Base-by-base conservation (phyloP, 1,139 yeast genomes). In the Yarrowia galli region DNA sequence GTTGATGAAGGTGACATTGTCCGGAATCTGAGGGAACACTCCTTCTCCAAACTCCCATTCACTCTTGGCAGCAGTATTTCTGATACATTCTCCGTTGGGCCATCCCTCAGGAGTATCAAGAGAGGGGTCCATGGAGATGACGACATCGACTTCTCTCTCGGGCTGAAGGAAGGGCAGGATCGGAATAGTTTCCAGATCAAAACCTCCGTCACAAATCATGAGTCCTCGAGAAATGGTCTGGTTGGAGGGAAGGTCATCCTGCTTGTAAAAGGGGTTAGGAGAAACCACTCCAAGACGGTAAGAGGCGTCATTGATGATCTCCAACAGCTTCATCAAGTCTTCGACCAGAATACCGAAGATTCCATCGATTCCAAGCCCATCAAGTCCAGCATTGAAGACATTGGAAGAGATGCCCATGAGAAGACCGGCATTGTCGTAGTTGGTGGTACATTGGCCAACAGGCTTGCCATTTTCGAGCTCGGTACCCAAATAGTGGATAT, bases 51-150 rank as follows among this genome's bases (percentile, higher is more conserved):
- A 92, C 75, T 87, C 89, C 4, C 75, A 42, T 20, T 80, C 78
- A 75, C 90, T 89, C 78, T 89, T 93, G 73, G 97, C 86, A 73
- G 85, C 82, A 0, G 88, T 83, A 51, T 82, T 80, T 25, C 85
- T 85, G 69, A 91, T 75, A 0, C 97, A 85, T 2, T 89, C 79
- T 66, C 97, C 97, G 74, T 88, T 85, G 45, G 82, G 80, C 80
- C 80, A 79, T 69, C 76, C 77, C 60, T 81, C 78, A 28, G 81
- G 79, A 1, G 96, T 89, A 73, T 92, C 97, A 42, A 92, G 96
- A 18, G 95, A 87, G 77, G 90, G 90, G 75, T 92, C 98, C 76
- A 86, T 87, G 0, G 97, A 96, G 77, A 92, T 85, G 53, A 93
- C 83, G 15, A 89, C 84, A 75, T 92, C 98, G 35, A 92, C 82